Conservation (phyloP, 306 rosid genomes). For the Rubus idaeus region DNA sequence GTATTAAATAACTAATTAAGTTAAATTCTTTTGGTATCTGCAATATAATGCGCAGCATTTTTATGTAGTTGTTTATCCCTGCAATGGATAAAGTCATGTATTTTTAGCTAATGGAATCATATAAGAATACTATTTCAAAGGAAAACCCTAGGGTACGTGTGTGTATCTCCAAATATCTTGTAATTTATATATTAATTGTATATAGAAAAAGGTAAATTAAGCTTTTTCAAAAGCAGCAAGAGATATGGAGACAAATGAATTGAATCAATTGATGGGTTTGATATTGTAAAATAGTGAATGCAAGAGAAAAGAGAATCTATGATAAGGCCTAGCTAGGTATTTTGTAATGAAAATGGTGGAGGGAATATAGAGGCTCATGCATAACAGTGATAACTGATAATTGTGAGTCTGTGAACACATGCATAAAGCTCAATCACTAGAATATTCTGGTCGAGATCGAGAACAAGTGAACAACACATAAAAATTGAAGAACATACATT, state of each 20-base stretch:
- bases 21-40: too few species aligned
- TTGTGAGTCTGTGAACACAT: neutral
- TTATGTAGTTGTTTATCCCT: neutral
- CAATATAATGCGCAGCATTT: too few species aligned
- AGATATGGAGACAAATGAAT: neutral
- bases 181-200: too few species aligned
- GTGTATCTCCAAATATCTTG: neutral
- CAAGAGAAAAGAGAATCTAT: slow-evolving; percentile 5
- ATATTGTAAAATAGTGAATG: neutral
- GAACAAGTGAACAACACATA: neutral
- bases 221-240: neutral
- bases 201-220: too few species aligned
- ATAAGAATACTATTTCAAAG: neutral
- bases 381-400: neutral
- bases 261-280: neutral
- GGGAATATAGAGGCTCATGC: neutral
- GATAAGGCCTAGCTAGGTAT: neutral
- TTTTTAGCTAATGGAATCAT: neutral
- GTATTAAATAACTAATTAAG: too few species aligned
- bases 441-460: neutral
- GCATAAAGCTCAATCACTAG: neutral
- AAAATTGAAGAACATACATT: neutral
- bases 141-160: neutral
- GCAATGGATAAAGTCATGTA: neutral
- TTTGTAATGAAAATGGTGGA: neutral